phyloP scores from a whole-genome alignment of 1,139 yeast genomes.

The Kluyveromyces sp. region DNA sequence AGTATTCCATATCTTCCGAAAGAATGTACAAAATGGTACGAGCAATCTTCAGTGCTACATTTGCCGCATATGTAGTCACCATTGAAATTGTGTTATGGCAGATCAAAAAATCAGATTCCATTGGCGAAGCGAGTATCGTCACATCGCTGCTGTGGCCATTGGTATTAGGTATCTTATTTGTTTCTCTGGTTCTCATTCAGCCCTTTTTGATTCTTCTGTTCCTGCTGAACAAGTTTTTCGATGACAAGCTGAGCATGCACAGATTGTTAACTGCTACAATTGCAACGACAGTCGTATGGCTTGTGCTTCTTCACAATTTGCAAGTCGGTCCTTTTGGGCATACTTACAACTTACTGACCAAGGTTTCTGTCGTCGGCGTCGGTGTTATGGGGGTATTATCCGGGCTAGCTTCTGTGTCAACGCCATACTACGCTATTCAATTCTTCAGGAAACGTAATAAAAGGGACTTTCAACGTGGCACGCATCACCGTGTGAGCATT shows the following conservation, averaged over 20 bases:
- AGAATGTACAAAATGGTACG: slow-evolving; percentile 17
- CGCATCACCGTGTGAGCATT: slow-evolving; percentile 12
- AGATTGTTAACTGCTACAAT: slow-evolving; percentile 18
- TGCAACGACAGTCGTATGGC: slow-evolving; percentile 21
- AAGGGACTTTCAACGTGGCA: slow-evolving; percentile 2
- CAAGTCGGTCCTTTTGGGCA: slow-evolving; percentile 33
- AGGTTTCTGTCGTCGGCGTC: slow-evolving; percentile 64
- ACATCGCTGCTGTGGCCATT: slow-evolving; percentile 27
- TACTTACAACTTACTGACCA: slow-evolving; percentile 42
- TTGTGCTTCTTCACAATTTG: slow-evolving; percentile 15
- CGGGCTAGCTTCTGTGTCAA: slow-evolving; percentile 71
- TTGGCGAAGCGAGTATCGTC: slow-evolving; percentile 19
- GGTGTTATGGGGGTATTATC: slow-evolving; percentile 64
- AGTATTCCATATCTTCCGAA: slow-evolving; percentile 27
- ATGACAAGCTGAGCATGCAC: slow-evolving; percentile 24
- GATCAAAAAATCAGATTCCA: slow-evolving; percentile 22
- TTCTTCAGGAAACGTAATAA: slow-evolving; percentile 14
- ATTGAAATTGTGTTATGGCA: slow-evolving; percentile 31
- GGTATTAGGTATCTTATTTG: slow-evolving; percentile 18
- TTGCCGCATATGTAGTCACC: slow-evolving; percentile 24
- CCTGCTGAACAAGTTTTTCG: slow-evolving; percentile 32
- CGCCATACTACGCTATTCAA: slow-evolving; percentile 42
- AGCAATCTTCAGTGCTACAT: slow-evolving; percentile 24
- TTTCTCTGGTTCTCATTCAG: slow-evolving; percentile 26
- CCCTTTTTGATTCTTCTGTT: slow-evolving; percentile 31